Base-by-base conservation (phyloP, 176 grass and related monocot species). In the Poa annua region DNA sequence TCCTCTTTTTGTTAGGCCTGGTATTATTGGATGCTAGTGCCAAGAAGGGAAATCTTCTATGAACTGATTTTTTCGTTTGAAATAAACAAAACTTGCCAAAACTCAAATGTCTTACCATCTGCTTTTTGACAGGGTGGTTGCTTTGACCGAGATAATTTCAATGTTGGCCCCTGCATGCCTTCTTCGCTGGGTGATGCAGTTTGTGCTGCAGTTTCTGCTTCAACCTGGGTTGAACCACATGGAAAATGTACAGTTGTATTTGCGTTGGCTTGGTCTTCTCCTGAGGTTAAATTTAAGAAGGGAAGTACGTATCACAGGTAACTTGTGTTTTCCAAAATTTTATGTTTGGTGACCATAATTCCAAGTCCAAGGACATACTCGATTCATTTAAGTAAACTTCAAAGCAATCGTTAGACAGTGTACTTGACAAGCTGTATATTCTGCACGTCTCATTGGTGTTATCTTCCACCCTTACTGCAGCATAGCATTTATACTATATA, bases 161-260 rank as follows among this genome's bases (percentile, higher is more conserved):
- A 80, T 84, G 60, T 57, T 78, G 90, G 86, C 59, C 79, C 90
- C 13, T 88, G 88, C 48, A 91, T 91, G 81, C 90, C 92, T 69
- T 98, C 85, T 82, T 85, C 55, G 42, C 41, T 71, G 76, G 96
- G 96, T 66, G 85, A 89, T 93, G 86, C 92, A 84, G 52, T 93
- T 88, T 93, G 96, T 86, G 96, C 90, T 63, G 96, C 92, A 72
- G 92, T 98, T 89, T 95, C 88, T 75, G 95, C 95, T 67, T 95
- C 92, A 63, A 95, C 92, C 81, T 98, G 88, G 96, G 96, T 98
- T 74, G 96, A 98, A 87, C 86, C 96, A 32, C 88, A 93, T 75
- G 96, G 92, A 71, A 95, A 87, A 87, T 95, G 96, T 75, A 93
- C 92, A 70, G 80, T 98, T 0, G 92, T 84, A 71, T 98, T 98